Conservation (phyloP, 176 grass and related monocot genomes). For the Eragrostis curvula region DNA sequence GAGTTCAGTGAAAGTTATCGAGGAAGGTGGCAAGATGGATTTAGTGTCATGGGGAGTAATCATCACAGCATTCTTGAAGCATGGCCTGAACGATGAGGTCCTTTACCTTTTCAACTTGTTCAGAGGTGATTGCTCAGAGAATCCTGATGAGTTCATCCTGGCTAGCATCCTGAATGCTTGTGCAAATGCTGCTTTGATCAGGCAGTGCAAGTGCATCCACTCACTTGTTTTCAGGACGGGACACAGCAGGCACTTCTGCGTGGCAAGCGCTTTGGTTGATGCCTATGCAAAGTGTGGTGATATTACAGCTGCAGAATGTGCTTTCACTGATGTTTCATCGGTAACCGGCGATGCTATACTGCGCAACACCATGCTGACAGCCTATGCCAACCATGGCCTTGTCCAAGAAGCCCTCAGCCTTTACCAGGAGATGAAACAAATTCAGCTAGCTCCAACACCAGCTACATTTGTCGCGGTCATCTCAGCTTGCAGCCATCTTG, state of each 20-base stretch:
- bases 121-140: slow-evolving; percentile 19
- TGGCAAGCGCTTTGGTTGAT: slow-evolving; percentile 56
- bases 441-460: slow-evolving; percentile 51
- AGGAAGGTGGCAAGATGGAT: slow-evolving; percentile 40
- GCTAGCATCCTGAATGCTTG: slow-evolving; percentile 50
- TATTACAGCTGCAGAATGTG: slow-evolving; percentile 38
- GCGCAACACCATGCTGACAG: slow-evolving; percentile 70
- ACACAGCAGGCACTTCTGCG: slow-evolving; percentile 43
- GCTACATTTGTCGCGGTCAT: slow-evolving; percentile 60
- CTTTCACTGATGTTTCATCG: slow-evolving; percentile 36
- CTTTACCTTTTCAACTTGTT: slow-evolving; percentile 49
- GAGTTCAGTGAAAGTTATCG: slow-evolving; percentile 40
- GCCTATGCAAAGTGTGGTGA: slow-evolving; percentile 70
- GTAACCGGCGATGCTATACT: slow-evolving; percentile 41
- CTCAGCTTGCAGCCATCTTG: slow-evolving; percentile 58
- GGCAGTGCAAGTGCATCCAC: slow-evolving; percentile 50
- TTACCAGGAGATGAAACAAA: slow-evolving; percentile 44
- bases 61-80: slow-evolving; percentile 59
- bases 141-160: slow-evolving; percentile 62
- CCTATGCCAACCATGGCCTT: slow-evolving; percentile 64
- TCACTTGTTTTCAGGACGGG: slow-evolving; percentile 53
- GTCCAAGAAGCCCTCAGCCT: slow-evolving; percentile 42
- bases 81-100: slow-evolving; percentile 34
- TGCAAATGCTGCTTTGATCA: slow-evolving; percentile 52
- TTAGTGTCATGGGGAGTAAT: slow-evolving; percentile 56